Conservation (phyloP, 495 filamentous ascomycete genomes). For the Podospora australis region DNA sequence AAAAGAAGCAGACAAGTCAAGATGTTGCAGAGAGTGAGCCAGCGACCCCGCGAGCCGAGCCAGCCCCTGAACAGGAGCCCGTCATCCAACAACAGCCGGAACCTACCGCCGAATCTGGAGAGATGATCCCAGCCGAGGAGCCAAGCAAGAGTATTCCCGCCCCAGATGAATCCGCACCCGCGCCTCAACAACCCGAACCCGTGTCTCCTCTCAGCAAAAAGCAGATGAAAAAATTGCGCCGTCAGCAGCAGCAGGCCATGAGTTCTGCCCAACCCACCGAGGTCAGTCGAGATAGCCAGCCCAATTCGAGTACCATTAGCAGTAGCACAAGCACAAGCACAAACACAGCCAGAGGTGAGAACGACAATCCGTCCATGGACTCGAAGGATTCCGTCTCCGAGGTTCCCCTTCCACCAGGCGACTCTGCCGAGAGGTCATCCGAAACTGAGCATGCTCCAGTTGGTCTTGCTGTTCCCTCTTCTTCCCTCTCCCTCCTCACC, state of each 20-base stretch:
- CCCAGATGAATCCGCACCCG: too few relatives aligned
- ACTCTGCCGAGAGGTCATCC: too few relatives aligned
- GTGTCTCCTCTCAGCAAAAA: neutral
- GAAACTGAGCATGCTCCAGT: conserved; percentile 7
- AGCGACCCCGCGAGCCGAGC: too few relatives aligned
- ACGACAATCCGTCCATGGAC: conserved; percentile 14
- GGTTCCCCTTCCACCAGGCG: conserved; percentile 2
- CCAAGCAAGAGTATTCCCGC: too few relatives aligned
- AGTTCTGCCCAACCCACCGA: conserved; percentile 23
- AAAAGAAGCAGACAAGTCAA: conserved; percentile 15
- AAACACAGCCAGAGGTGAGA: conserved; percentile 19
- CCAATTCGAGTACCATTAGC: neutral
- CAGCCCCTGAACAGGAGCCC: neutral
- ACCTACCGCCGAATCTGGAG: neutral
- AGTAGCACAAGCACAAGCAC: conserved; percentile 1
- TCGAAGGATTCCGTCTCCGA: conserved; percentile 12
- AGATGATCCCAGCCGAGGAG: too few relatives aligned
- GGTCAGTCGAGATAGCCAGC: conserved; percentile 4
- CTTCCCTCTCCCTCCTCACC: too few relatives aligned
- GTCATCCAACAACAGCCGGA: neutral
- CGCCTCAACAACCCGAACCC: neutral
- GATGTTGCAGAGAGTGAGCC: too few relatives aligned
- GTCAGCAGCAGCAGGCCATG: conserved; percentile 33
- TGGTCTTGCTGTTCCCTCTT: conserved; percentile 12
- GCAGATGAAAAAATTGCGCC: neutral